Percentiles rank a stretch among this genome's conserved stretches.
Conservation (phyloP, 257 asterid genomes). For the Solanum pennellii region DNA sequence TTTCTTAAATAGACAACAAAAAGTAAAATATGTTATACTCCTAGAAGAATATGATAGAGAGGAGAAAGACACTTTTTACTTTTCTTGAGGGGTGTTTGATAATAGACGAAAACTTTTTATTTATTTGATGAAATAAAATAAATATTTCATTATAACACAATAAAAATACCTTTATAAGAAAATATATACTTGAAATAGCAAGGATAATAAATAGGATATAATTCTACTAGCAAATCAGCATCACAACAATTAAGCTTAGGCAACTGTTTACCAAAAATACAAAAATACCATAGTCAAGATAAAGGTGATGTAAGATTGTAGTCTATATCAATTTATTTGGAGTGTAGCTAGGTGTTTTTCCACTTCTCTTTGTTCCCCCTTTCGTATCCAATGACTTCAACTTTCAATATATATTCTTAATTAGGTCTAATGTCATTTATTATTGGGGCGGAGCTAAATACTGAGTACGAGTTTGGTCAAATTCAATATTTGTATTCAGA, state of each 20-base stretch:
- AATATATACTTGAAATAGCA: not conserved
- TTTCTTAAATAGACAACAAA: not conserved
- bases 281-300: not conserved
- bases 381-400: not conserved
- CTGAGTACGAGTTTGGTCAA: rapidly evolving
- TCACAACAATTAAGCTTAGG: not conserved
- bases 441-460: not conserved
- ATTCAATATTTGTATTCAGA: no score
- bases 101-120: no score
- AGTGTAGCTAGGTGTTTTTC: not conserved
- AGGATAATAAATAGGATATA: not conserved
- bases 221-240: not conserved
- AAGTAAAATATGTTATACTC: not conserved
- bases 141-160: not conserved
- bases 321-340: not conserved
- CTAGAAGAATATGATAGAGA: not conserved
- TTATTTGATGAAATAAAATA: not conserved
- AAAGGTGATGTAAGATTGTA: not conserved
- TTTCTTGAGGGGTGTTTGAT: not conserved
- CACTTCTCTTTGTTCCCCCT: not conserved
- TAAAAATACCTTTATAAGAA: not conserved
- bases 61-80: not conserved
- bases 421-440: not conserved
- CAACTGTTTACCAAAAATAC: not conserved
- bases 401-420: not conserved